Conservation (phyloP, 805 yeast species). For the Debaryomyces tyrocola region DNA sequence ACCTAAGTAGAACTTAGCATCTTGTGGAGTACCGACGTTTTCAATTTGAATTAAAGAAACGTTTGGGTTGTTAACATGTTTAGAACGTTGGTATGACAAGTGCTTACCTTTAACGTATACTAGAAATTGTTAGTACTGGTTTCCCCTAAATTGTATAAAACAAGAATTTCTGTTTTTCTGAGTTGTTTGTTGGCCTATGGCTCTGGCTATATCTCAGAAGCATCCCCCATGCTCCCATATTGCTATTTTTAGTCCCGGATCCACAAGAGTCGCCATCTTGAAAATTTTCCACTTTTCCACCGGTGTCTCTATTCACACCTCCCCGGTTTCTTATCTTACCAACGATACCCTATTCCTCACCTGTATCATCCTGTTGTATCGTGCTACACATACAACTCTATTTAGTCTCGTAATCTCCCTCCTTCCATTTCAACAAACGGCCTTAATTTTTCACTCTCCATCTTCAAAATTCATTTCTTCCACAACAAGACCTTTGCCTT, state of each 20-base stretch:
- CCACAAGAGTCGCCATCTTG: background rate
- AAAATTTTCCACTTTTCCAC: background rate
- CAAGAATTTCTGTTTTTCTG: background rate
- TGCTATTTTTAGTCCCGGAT: no score
- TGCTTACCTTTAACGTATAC: constrained; percentile 99
- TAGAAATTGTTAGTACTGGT: constrained; percentile 42
- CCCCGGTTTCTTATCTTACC: background rate
- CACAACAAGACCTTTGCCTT: background rate
- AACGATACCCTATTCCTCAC: background rate
- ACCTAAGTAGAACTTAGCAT: constrained; percentile 99
- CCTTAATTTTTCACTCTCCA: background rate
- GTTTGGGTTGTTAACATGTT: constrained; percentile 97
- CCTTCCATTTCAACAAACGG: background rate
- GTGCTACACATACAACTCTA: background rate
- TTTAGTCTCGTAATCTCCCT: background rate
- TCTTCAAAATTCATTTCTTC: background rate
- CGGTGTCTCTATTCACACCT: background rate
- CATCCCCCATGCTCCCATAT: background rate
- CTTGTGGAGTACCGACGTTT: constrained; percentile 89
- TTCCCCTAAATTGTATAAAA: background rate
- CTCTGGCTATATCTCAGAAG: background rate
- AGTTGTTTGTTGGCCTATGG: no score
- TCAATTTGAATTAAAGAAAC: constrained; percentile 95
- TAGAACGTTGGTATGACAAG: constrained; percentile 99
- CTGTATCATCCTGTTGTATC: no score